Evolutionary conservation across 2,329 filamentous ascomycete genomes (phyloP), one percentile per base, ranked within the genome.

Genomic region (Penicillium fuscoglaucum): DNA sequence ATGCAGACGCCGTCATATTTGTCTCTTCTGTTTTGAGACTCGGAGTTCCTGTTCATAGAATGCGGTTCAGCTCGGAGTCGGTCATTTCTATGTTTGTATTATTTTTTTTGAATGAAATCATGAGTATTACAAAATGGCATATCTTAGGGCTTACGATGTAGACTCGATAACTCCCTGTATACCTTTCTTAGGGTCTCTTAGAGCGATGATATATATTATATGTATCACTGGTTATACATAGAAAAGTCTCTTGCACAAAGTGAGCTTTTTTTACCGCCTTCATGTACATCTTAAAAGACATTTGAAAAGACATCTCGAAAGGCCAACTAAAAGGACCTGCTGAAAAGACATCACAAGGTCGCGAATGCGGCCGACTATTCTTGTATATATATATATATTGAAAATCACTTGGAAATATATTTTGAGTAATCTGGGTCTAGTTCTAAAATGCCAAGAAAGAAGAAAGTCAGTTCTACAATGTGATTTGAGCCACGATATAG

Each of bases 1-100:
- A 63, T 64, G 63, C 63, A 71, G 67, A 67, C 66, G 40, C 59
- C 61, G 49, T 61, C 58, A 62, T 61, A 43, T 61, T 57, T 61
- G 59, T 57, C 55, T 64, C 53, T 61, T 60, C 46, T 58, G 17
- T 54, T 55, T 61, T 48, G 58, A 63, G 55, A 52, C 61, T 60
- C 61, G 60, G 55, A 55, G 50, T 61, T 52, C 39, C 40, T 63
- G 56, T 62, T 53, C 58, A 63, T 64, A 64, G 57, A 63, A 35
- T 37, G 19, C 61, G 56, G 55, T 54, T 59, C 40, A 21, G 57
- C 52, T 45, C 55, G 60, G 61, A 59, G 51, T 64, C 51, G 29
- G 54, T 65, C 56, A 68, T 67, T 46, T 59, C 47, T 46, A 29
- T 47, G 47, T 19, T 35, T 44, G 26, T 46, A 46, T 19, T 48